Evolutionary conservation across 1,139 yeast species (phyloP).

Genomic region (Blastobotrys apis): DNA sequence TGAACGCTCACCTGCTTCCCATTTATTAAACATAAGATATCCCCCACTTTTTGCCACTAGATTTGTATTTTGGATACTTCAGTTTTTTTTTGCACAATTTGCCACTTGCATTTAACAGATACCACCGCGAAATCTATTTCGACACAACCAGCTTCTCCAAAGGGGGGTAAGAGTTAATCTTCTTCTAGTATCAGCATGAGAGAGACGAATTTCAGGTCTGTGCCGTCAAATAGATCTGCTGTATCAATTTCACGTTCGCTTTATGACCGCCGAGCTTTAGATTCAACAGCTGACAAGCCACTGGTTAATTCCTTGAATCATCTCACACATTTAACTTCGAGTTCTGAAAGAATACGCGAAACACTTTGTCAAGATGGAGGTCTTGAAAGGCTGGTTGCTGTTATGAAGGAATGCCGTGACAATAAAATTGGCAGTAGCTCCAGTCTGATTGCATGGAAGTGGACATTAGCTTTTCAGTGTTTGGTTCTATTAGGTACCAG

Average conservation of each 20-base stretch:
- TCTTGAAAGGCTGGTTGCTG: conserved; percentile 77
- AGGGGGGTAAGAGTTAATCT: too few species aligned
- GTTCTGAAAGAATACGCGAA: conserved; percentile 85
- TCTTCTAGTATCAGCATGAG: too few species aligned
- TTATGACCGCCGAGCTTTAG: conserved; percentile 89
- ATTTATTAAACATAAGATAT: too few species aligned
- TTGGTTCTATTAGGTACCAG: conserved; percentile 86
- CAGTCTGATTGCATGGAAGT: conserved; percentile 80
- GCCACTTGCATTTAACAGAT: too few species aligned
- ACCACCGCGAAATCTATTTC: too few species aligned
- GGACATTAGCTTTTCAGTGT: conserved; percentile 94
- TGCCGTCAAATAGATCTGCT: conserved; percentile 79
- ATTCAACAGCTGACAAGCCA: conserved; percentile 85
- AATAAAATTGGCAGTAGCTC: conserved; percentile 28
- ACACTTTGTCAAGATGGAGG: conserved; percentile 90
- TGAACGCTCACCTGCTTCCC: too few species aligned
- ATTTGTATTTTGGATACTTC: too few species aligned
- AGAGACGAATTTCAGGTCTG: conserved; percentile 80
- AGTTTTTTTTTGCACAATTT: too few species aligned
- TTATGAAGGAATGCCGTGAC: conserved; percentile 38
- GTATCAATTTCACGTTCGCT: conserved; percentile 83
- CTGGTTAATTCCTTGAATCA: conserved; percentile 88
- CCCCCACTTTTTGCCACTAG: too few species aligned
- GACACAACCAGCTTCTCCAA: too few species aligned
- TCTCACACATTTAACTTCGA: conserved; percentile 78